Percentiles rank a stretch among this genome's conserved stretches.
Conservation (phyloP, 805 yeast species). For the Wickerhamomyces sydowiorum region DNA sequence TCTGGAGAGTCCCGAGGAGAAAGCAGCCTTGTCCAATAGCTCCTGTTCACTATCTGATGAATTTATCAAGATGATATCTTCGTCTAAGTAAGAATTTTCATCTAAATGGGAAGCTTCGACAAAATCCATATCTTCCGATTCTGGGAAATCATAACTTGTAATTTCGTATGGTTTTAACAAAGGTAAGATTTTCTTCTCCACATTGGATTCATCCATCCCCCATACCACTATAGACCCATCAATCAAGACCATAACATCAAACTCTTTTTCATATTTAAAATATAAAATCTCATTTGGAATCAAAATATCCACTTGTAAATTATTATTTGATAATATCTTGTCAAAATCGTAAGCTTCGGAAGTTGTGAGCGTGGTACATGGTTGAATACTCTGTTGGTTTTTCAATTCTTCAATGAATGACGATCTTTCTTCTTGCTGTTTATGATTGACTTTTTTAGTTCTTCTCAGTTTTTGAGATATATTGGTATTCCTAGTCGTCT, state of each 20-base stretch:
- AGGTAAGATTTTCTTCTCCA: slow-evolving; percentile 45
- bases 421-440: background rate
- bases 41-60: slow-evolving; percentile 41
- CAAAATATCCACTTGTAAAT: slow-evolving; percentile 35
- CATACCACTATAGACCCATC: slow-evolving; percentile 83
- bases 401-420: background rate
- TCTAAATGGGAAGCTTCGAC: slow-evolving; percentile 33
- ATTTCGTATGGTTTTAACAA: slow-evolving; percentile 43
- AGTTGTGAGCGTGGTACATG: slow-evolving; percentile 66
- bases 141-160: slow-evolving; percentile 42
- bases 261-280: slow-evolving; percentile 34
- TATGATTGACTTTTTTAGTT: slow-evolving; percentile 2
- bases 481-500: slow-evolving; percentile 8
- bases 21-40: slow-evolving; percentile 76
- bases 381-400: slow-evolving; percentile 15
- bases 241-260: slow-evolving; percentile 62
- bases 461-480: slow-evolving; percentile 11
- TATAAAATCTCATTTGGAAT: slow-evolving; percentile 67
- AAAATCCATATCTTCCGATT: slow-evolving; percentile 85
- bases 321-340: slow-evolving; percentile 26
- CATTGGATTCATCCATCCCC: slow-evolving; percentile 60
- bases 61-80: slow-evolving; percentile 67
- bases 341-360: slow-evolving; percentile 67
- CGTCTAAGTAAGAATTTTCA: slow-evolving; percentile 43
- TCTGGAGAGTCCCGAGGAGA: slow-evolving; percentile 81